Evolutionary conservation across 2,329 filamentous ascomycete genomes (phyloP).

Genomic region (Xylaria polymorpha): DNA sequence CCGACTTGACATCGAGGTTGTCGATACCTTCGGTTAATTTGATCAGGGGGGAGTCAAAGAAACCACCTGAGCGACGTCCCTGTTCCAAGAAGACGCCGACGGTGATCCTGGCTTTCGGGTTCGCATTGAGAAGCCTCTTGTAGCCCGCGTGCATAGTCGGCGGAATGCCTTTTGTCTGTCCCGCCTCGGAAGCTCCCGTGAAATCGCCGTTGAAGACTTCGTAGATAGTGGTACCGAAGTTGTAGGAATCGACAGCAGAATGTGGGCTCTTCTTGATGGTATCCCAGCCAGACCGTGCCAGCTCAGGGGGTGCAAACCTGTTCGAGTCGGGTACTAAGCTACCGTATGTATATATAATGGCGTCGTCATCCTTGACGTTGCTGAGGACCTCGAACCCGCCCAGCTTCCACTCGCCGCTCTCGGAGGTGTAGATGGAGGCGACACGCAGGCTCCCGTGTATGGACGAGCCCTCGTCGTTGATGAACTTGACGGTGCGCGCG

Average conservation of each 20-base stretch:
- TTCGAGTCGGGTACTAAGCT: conserved; percentile 86
- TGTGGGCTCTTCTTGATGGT: conserved; percentile 84
- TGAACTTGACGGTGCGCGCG: conserved; percentile 92
- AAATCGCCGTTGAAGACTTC: conserved; percentile 94
- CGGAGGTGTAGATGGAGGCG: conserved; percentile 89
- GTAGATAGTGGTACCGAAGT: conserved; percentile 84
- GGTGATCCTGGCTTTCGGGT: conserved; percentile 88
- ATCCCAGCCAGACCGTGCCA: conserved; percentile 91
- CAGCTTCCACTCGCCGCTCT: conserved; percentile 98
- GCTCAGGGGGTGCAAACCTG: conserved; percentile 87
- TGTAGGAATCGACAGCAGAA: conserved; percentile 86
- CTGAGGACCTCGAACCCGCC: conserved; percentile 94
- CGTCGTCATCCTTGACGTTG: conserved; percentile 95
- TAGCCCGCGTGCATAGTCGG: conserved; percentile 91
- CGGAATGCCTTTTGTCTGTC: conserved; percentile 87
- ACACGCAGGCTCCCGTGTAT: conserved; percentile 89
- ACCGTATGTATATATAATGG: conserved; percentile 92
- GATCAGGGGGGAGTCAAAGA: conserved; percentile 94
- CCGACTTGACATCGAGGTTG: conserved; percentile 87
- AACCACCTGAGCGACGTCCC: conserved; percentile 81
- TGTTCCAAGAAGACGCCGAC: conserved; percentile 90
- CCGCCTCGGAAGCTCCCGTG: conserved; percentile 79
- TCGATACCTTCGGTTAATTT: conserved; percentile 93
- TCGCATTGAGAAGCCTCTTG: conserved; percentile 86
- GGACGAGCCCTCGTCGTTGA: conserved; percentile 91